Conservation (phyloP, 2,329 filamentous ascomycete genomes). For the Epichloe coenophiala region DNA sequence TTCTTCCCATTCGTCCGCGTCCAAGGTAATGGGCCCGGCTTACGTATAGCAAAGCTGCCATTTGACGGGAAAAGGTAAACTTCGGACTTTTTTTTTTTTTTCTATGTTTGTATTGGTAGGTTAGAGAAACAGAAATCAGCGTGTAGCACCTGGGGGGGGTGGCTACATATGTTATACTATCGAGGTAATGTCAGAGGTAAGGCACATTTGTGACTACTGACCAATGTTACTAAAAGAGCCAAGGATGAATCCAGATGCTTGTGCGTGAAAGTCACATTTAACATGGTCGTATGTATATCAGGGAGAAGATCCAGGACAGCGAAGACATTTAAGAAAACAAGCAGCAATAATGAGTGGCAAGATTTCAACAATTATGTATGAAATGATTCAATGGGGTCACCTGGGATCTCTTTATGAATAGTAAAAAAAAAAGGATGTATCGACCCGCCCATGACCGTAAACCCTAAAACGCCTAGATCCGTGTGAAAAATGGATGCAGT, state of each 20-base stretch:
- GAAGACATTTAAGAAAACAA: background rate
- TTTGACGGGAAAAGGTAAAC: conserved; percentile 12
- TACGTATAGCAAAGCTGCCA: background rate
- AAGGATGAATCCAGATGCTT: background rate
- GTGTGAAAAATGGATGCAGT: conserved; percentile 11
- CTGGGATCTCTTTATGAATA: conserved; percentile 8
- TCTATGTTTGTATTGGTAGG: conserved; percentile 7
- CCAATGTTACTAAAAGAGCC: conserved; percentile 6
- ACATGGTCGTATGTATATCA: background rate
- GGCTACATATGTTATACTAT: conserved; percentile 5
- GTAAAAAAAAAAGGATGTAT: conserved; percentile 16
- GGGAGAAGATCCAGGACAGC: background rate
- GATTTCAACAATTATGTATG: background rate
- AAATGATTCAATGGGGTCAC: conserved; percentile 10
- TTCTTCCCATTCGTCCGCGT: background rate
- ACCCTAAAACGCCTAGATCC: conserved; percentile 22
- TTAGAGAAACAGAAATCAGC: conserved; percentile 4
- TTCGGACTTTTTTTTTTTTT: background rate
- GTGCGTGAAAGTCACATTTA: background rate
- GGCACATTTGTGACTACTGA: conserved; percentile 26
- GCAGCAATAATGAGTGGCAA: background rate
- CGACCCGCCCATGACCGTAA: conserved; percentile 15
- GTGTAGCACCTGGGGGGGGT: conserved; percentile 1
- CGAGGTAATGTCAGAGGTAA: conserved; percentile 46
- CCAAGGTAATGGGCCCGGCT: conserved; percentile 1